Base-by-base conservation (phyloP, 768 basidiomycete genomes). In the Lentinula detonsa region DNA sequence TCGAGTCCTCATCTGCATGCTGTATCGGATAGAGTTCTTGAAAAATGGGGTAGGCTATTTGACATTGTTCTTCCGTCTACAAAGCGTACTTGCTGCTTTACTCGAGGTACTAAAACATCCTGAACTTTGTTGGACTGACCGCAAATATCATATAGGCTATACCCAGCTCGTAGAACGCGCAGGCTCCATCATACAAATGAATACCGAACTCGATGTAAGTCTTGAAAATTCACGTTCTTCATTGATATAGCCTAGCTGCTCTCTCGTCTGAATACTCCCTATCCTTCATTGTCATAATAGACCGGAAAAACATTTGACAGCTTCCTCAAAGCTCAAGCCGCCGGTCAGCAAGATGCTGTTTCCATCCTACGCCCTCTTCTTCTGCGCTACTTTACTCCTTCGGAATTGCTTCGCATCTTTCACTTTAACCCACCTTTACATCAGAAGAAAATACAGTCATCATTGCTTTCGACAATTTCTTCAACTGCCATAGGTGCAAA, bases 21-120 rank as follows among this genome's bases (percentile, higher is more conserved):
- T 21, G 76, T 93, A 10, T 81, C 87, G 2, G 83, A 87, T 57
- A 84, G 81, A 58, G 78, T 90, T 18, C 72, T 93, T 4, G 65
- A 70, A 64, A 91, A 87, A 73, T 92, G 91, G 88, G 90, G 89
- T 3, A 77, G 85, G 31, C 72, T 92, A 28, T 93, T 93, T 66
- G 91, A 93, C 64, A 91, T 93, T 50, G 87, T 91, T 10, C 68
- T 81, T 9, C 88, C 89, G 0, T 85, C 83, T 9, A 74, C 82
- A 33, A 71, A 69, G 40, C 76, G 88, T 49, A 85, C 84, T 1
- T 93, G 91, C 65, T 93, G 91, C 70, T 93, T 93, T 69, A 93
- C 91, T 16, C 75, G 91, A 73, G 89, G 90, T 90, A 64, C 10
- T 63, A 59, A n/a, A 11, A 7, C 21, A 43, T 42, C 18, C 18